These are phyloP conservation scores for Craterostigma plantagineum DNA, from an alignment of 257 asterid species.

Conservation along the genomic window DNA sequence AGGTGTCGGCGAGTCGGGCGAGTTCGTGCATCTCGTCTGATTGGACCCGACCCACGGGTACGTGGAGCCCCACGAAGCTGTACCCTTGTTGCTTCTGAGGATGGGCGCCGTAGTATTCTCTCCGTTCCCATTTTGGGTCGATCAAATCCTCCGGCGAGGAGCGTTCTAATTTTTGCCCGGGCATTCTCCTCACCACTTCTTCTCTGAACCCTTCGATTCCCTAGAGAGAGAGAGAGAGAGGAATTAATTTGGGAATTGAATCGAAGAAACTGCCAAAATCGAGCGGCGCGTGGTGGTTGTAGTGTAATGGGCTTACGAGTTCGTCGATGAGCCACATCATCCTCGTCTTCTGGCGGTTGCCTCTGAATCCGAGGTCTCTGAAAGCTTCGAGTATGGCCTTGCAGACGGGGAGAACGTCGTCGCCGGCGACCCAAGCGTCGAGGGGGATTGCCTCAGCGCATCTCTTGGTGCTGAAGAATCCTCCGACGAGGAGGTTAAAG, in stretches of 20 bases:
- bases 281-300: no score
- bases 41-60: slow-evolving; percentile 86
- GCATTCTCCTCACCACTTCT: slow-evolving; percentile 80
- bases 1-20: slow-evolving; percentile 55
- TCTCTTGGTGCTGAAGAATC: slow-evolving; percentile 80
- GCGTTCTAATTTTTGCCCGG: slow-evolving; percentile 36
- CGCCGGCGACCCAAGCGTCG: slow-evolving; percentile 93
- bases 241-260: not conserved
- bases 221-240: slow-evolving; percentile 14
- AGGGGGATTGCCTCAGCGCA: slow-evolving; percentile 95
- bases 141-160: slow-evolving; percentile 66
- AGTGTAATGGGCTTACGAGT: slow-evolving; percentile 59
- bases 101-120: slow-evolving; percentile 69
- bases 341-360: slow-evolving; percentile 85
- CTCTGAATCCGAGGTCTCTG: slow-evolving; percentile 79
- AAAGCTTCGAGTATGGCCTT: slow-evolving; percentile 64
- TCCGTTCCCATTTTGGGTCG: slow-evolving; percentile 50
- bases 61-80: slow-evolving; percentile 72
- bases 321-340: slow-evolving; percentile 99
- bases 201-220: slow-evolving; percentile 82
- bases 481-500: slow-evolving; percentile 85
- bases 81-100: slow-evolving; percentile 76
- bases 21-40: slow-evolving; percentile 90
- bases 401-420: slow-evolving; percentile 74
- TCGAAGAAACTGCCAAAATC: no score